Evolutionary conservation across 208 protist species (phyloP).

Genomic region (Tetramitus jugosus): DNA sequence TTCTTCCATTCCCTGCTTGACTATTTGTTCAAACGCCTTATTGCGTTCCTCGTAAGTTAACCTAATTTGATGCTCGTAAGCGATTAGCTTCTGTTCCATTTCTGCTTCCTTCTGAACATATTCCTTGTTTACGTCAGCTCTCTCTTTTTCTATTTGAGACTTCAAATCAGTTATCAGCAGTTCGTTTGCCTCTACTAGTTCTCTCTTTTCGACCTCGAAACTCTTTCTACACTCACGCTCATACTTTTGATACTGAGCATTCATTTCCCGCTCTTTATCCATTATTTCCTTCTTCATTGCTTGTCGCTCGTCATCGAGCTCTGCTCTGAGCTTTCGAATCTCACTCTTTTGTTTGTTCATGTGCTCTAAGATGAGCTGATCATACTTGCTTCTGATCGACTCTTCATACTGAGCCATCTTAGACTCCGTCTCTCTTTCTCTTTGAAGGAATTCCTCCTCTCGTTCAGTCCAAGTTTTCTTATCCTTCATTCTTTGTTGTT

Average conservation of each 20-base stretch:
- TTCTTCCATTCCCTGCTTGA: background rate
- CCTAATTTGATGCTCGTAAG: background rate
- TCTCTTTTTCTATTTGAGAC: background rate
- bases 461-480: conserved; percentile 1
- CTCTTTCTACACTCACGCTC: background rate
- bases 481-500: background rate
- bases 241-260: conserved; percentile 9
- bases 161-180: background rate
- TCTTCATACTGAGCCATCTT: conserved; percentile 3
- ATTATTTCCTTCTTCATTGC: background rate
- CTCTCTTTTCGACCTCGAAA: conserved; percentile 16
- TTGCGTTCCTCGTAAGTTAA: background rate
- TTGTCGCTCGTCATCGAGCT: background rate
- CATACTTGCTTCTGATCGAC: conserved; percentile 9
- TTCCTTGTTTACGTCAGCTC: background rate
- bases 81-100: background rate
- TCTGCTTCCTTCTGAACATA: background rate
- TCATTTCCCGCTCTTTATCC: background rate
- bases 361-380: background rate
- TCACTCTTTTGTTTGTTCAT: background rate
- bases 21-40: too few relatives aligned
- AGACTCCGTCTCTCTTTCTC: background rate
- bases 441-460: conserved; percentile 14
- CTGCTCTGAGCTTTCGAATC: background rate
- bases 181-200: background rate